These are phyloP conservation scores for Ormosia emarginata DNA, from an alignment of 306 rosid genomes.

Conservation along the genomic window DNA sequence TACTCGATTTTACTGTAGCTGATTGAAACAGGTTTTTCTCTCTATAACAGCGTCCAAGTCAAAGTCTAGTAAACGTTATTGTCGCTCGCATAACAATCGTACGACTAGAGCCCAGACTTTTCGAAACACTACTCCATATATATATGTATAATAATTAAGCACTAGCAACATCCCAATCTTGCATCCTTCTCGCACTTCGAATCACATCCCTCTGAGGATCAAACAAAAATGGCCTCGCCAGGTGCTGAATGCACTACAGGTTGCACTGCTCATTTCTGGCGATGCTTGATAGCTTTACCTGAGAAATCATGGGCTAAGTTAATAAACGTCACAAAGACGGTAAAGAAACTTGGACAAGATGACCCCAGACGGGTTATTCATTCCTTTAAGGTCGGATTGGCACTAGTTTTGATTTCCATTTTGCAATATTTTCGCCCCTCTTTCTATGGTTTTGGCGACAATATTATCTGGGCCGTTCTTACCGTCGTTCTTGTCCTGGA, in stretches of 20 bases:
- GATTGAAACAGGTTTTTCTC: neutral
- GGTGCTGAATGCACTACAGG: neutral
- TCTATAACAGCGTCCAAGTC: no score
- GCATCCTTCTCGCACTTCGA: neutral
- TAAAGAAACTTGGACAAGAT: slow-evolving; percentile 46
- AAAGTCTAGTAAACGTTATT: no score
- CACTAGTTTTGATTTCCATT: slow-evolving; percentile 52
- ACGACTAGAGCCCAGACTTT: neutral
- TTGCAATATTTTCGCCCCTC: slow-evolving; percentile 55
- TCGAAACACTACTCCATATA: neutral
- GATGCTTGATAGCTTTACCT: slow-evolving; percentile 8
- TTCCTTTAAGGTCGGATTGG: slow-evolving; percentile 62
- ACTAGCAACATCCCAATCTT: neutral
- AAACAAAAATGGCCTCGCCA: slow-evolving; percentile 11
- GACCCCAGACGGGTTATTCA: slow-evolving; percentile 70
- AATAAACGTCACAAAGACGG: neutral
- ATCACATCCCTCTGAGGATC: neutral
- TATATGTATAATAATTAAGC: no score
- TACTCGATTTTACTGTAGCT: neutral
- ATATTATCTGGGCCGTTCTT: slow-evolving; percentile 67
- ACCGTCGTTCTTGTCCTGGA: slow-evolving; percentile 74
- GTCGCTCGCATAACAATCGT: no score
- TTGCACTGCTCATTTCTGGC: neutral
- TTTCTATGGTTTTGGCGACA: slow-evolving; percentile 56
- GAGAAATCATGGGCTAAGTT: slow-evolving; percentile 27